Percentiles rank a stretch among this genome's conserved stretches.
Evolutionary conservation across 1,139 yeast genomes (phyloP).

Genomic region (Pichia sp.): DNA sequence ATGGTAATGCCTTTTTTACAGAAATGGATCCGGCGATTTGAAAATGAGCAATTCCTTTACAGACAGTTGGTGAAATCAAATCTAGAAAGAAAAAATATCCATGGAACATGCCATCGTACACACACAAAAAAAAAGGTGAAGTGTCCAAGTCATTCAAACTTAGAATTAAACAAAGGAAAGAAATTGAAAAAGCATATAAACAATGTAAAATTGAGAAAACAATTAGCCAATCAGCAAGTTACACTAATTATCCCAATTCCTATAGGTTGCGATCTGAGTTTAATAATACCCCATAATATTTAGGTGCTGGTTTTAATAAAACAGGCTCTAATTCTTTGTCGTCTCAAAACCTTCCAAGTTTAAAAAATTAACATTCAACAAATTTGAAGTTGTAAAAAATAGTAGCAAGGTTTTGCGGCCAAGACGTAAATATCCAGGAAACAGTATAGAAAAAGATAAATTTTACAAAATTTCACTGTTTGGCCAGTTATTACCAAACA

Average conservation of each 20-base stretch:
- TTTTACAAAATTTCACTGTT: no score
- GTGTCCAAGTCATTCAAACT: not conserved
- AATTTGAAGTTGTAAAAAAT: no score
- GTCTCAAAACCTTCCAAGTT: not conserved
- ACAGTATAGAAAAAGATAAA: no score
- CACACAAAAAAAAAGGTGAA: not conserved
- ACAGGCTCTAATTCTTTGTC: not conserved
- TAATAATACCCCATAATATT: not conserved
- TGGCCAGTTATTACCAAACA: no score
- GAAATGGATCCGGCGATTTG: slow-evolving; percentile 8
- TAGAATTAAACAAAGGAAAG: not conserved
- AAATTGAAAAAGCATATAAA: not conserved
- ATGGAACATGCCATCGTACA: not conserved
- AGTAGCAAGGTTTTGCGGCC: no score
- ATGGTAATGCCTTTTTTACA: slow-evolving; percentile 6
- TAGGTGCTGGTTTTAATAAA: not conserved
- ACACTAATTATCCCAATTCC: not conserved
- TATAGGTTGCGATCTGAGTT: not conserved
- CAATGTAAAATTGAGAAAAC: not conserved
- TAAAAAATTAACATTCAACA: not conserved
- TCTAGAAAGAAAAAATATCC: not conserved
- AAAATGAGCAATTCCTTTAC: slow-evolving; percentile 3
- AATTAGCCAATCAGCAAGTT: not conserved
- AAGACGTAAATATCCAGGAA: no score
- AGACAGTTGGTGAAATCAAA: not conserved